A percentile compares a stretch with the other conserved stretches of the same genome.
phyloP scores from a whole-genome alignment of 1,284 basidiomycete species.

The Irpex lacteus region DNA sequence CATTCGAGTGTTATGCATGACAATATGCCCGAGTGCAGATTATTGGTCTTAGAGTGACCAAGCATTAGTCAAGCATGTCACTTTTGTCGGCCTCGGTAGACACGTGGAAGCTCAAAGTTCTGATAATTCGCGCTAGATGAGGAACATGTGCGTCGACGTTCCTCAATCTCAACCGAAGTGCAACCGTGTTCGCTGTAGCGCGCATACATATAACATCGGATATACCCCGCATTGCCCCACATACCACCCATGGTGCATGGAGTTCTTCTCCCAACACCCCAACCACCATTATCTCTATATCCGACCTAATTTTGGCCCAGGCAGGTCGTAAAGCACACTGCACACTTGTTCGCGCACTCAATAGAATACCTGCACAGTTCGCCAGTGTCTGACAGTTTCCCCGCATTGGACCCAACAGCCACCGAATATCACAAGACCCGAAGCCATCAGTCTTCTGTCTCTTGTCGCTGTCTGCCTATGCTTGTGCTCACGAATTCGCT shows the following conservation, averaged over 20 bases:
- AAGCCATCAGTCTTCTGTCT: not conserved
- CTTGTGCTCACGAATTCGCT: not conserved
- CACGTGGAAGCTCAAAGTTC: not conserved
- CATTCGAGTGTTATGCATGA: too few relatives aligned
- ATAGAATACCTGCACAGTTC: not conserved
- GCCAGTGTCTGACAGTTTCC: not conserved
- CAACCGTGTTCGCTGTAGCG: constrained; percentile 2
- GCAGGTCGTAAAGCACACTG: not conserved
- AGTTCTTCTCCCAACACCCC: too few relatives aligned
- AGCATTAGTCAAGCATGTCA: not conserved
- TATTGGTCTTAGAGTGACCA: too few relatives aligned
- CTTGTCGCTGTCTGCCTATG: not conserved
- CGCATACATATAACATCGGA: not conserved
- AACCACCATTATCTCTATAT: too few relatives aligned
- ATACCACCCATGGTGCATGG: not conserved
- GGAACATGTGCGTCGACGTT: not conserved
- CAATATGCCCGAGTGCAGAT: too few relatives aligned
- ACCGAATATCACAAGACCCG: not conserved
- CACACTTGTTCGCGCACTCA: not conserved
- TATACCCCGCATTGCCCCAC: constrained; percentile 10
- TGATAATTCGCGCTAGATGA: not conserved
- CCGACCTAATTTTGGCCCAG: not conserved
- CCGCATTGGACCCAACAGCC: not conserved
- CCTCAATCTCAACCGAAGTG: constrained; percentile 7
- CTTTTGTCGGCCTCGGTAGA: not conserved